Conservation (phyloP, 2,329 filamentous ascomycete genomes). For the Xylariaceae sp. region DNA sequence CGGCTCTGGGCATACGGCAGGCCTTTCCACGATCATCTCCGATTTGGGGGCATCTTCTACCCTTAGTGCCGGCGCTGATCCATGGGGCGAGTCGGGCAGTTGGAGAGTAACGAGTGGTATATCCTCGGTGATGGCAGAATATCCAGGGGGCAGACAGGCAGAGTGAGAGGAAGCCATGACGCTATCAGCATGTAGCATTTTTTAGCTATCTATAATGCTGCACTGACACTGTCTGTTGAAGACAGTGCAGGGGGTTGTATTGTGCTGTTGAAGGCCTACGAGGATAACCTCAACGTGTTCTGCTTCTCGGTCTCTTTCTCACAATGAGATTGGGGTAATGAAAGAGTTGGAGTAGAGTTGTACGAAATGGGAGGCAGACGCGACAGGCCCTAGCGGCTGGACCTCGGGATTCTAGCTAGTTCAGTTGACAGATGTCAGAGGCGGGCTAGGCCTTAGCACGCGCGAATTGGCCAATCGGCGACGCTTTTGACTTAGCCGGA, state of each 20-base stretch:
- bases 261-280: constrained; percentile 34
- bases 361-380: neutral
- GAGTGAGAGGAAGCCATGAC: constrained; percentile 3
- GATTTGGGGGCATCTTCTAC: neutral
- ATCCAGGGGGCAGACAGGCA: neutral
- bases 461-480: constrained; percentile 5
- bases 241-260: constrained; percentile 15
- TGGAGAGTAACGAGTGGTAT: constrained; percentile 6
- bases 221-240: constrained; percentile 34
- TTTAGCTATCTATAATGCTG: too few species aligned
- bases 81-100: constrained; percentile 14
- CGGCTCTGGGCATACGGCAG: constrained; percentile 2
- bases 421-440: too few species aligned
- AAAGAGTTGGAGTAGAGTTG: neutral
- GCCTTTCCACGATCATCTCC: neutral
- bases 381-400: constrained; percentile 5
- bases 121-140: constrained; percentile 1
- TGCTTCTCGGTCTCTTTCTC: constrained; percentile 3
- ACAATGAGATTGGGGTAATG: constrained; percentile 22
- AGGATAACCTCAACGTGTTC: constrained; percentile 9
- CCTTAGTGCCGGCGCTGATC: neutral
- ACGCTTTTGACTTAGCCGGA: neutral
- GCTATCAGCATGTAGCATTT: neutral
- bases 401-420: neutral
- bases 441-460: too few species aligned